phyloP scores from a whole-genome alignment of 768 basidiomycete species.

The Mycena galopus region DNA sequence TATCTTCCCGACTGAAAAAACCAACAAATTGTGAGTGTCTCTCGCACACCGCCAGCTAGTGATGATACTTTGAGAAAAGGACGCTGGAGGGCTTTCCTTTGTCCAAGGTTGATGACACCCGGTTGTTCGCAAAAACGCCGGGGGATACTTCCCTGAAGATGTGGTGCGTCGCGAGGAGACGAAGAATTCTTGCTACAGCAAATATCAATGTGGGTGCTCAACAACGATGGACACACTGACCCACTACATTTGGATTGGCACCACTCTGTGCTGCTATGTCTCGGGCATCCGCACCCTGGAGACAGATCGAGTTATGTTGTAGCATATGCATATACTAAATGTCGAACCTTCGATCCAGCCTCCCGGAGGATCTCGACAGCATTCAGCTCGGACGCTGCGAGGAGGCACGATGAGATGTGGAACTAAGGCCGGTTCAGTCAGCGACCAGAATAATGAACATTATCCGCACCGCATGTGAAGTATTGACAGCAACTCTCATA shows the following conservation, averaged over 20 bases:
- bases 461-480: conserved; percentile 9
- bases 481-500: background rate
- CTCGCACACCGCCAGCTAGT: too few species aligned
- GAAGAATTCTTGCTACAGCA: conserved; percentile 37
- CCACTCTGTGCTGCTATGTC: conserved; percentile 34
- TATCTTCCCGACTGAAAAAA: too few species aligned
- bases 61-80: conserved; percentile 35
- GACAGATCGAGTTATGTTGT: too few species aligned
- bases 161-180: conserved; percentile 44
- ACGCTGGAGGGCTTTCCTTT: conserved; percentile 33
- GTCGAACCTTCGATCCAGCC: conserved; percentile 33
- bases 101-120: conserved; percentile 41
- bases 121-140: conserved; percentile 44
- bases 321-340: background rate
- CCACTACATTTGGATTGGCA: background rate
- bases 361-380: conserved; percentile 45
- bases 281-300: conserved; percentile 40
- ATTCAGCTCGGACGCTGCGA: conserved; percentile 21
- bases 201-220: background rate
- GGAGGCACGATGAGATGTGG: conserved; percentile 15
- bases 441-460: too few species aligned
- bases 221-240: too few species aligned
- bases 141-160: conserved; percentile 29
- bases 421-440: too few species aligned
- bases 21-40: too few species aligned